A percentile compares a stretch with the other conserved stretches of the same genome.
Evolutionary conservation across 169 alveolate species (phyloP).

Genomic region (Eimeria sp.): DNA sequence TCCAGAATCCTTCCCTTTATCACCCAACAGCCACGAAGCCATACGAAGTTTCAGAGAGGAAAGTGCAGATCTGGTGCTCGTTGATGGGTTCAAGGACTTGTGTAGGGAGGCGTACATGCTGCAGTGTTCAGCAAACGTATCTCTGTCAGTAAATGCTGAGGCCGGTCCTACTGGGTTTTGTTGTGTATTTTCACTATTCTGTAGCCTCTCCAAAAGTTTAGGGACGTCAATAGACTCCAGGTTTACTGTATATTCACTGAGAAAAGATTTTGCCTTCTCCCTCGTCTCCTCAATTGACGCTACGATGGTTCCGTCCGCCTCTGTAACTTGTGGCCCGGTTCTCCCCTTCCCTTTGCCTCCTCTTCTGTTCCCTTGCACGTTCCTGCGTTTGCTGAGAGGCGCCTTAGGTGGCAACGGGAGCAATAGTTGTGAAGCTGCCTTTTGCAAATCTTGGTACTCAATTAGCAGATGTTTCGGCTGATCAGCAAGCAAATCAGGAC

Average conservation of each 20-base stretch:
- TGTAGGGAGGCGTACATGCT: conserved; percentile 32
- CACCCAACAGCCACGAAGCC: background rate
- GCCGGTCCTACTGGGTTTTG: background rate
- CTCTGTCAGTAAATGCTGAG: conserved; percentile 24
- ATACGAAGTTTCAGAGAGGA: background rate
- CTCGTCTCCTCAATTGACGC: conserved; percentile 24
- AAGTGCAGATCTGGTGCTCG: background rate
- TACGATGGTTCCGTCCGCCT: background rate
- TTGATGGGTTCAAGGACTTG: background rate
- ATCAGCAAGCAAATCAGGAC: conserved; percentile 63
- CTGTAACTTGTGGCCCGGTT: background rate
- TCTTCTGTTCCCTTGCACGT: background rate
- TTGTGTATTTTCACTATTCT: background rate
- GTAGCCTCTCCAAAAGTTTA: background rate
- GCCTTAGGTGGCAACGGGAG: conserved; percentile 66
- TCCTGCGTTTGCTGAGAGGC: background rate
- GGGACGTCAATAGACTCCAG: conserved; percentile 41
- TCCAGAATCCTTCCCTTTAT: background rate
- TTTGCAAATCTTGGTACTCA: conserved; percentile 53
- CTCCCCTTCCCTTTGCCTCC: background rate
- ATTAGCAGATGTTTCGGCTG: conserved; percentile 53
- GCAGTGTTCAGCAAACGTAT: conserved; percentile 50
- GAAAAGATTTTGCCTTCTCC: conserved; percentile 28
- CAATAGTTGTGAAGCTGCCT: conserved; percentile 22
- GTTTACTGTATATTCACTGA: background rate